Evolutionary conservation across 2,329 filamentous ascomycete species (phyloP), one percentile per base, ranked within the genome.

Genomic region (Fusarium floridanum): DNA sequence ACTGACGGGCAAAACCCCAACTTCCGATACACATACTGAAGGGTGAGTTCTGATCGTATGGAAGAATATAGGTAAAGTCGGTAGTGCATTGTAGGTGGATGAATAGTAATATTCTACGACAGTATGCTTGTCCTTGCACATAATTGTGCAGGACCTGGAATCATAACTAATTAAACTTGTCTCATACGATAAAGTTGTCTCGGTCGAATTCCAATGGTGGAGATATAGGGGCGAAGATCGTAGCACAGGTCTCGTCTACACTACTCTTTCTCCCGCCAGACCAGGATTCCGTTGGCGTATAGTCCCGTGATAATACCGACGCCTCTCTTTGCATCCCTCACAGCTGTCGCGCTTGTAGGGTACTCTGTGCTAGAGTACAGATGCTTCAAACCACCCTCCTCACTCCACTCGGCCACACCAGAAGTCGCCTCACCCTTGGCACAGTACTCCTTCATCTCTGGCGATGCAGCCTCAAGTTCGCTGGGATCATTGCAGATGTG

Each of bases 261-360:
- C 17, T 43, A 70, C 16, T 61, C 50, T 0, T 16, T 8, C 2
- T 71, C 77, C 24, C 68, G 75, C 80, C 79, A 82, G 3, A 80
- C 74, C 36, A 82, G 22, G 4, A 82, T 68, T 0, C 84, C 84
- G 56, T 80, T 84, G 0, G 80, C 83, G 27, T 85, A 85, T 11
- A 85, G 65, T 1, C 84, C 83, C 0, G 80, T 68, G 6, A 85
- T 74, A 2, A 85, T 81, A 1, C 84, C 84, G 0, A 83, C 70
- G 2, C 78, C 78, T 27, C 77, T 72, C 12, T 69, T 64, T 0
- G 72, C 67, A 63, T 84, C 83, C 20, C 75, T 79, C 14, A 75
- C 73, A 0, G 79, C 82, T 0, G 83, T 85, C 1, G 78, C 73
- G 63, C 82, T 83, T 0, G 78, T 78, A 2, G 83, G 81, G 39